These are phyloP conservation scores for Neurospora sp. DNA, from an alignment of 495 filamentous ascomycete species.

Conservation along the genomic window DNA sequence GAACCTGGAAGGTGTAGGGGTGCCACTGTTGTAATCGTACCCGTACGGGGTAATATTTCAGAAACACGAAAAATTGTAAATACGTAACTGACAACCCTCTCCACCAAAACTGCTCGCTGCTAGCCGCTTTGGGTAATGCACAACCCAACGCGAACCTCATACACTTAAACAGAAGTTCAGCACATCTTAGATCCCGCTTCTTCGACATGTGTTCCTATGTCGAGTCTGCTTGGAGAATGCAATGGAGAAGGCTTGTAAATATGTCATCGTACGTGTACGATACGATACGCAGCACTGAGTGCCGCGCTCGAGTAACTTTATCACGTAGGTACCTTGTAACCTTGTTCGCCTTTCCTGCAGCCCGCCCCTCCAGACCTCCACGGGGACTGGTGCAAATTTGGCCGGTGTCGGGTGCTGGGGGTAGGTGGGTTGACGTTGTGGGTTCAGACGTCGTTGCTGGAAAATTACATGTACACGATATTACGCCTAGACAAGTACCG, in stretches of 20 bases:
- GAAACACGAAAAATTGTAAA: background rate
- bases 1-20: slow-evolving; percentile 6
- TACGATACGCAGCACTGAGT: background rate
- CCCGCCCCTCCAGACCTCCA: slow-evolving; percentile 6
- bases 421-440: background rate
- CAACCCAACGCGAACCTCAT: background rate
- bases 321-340: background rate
- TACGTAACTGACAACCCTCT: background rate
- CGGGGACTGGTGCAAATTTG: slow-evolving; percentile 6
- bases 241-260: background rate
- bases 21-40: background rate
- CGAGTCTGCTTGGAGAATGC: background rate
- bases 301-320: background rate
- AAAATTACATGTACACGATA: slow-evolving; percentile 9
- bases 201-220: background rate
- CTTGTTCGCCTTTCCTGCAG: slow-evolving; percentile 4
- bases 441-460: slow-evolving; percentile 6
- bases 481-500: slow-evolving; percentile 1
- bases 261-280: background rate
- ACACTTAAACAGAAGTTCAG: background rate
- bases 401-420: slow-evolving; percentile 6
- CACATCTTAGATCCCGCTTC: background rate
- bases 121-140: background rate
- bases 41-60: background rate
- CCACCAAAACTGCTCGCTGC: background rate